These are phyloP conservation scores for Hypholoma sublateritium DNA, from an alignment of 768 basidiomycete genomes.

Conservation along the genomic window DNA sequence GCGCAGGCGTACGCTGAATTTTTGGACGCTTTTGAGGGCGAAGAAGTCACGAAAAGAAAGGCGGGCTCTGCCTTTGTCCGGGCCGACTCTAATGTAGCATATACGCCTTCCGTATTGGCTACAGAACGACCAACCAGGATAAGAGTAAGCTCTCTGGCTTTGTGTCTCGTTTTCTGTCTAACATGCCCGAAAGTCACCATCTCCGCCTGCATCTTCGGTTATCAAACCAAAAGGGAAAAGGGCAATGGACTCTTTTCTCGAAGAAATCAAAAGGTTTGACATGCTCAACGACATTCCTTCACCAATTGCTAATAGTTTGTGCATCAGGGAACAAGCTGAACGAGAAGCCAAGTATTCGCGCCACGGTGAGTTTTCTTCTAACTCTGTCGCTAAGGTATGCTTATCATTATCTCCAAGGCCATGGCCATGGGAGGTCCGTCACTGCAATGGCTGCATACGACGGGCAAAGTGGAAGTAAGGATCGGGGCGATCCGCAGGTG, in stretches of 20 bases:
- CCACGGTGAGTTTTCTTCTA: conserved; percentile 43
- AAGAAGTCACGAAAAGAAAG: conserved; percentile 50
- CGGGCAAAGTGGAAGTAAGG: conserved; percentile 86
- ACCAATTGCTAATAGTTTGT: not conserved
- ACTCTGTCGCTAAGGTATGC: not conserved
- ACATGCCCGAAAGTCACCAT: conserved; percentile 45
- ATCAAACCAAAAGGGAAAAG: conserved; percentile 90
- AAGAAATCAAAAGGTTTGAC: conserved; percentile 88
- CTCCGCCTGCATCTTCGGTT: conserved; percentile 45
- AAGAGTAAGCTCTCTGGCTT: conserved; percentile 8
- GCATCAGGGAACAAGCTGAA: conserved; percentile 84
- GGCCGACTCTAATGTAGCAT: conserved; percentile 51
- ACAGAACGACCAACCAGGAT: conserved; percentile 16
- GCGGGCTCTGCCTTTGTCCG: conserved; percentile 60
- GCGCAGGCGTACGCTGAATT: conserved; percentile 84
- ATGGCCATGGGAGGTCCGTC: conserved; percentile 70
- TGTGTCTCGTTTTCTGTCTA: not conserved
- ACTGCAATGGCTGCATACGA: conserved; percentile 96
- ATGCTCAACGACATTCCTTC: not conserved
- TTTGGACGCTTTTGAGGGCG: conserved; percentile 80
- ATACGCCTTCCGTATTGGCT: conserved; percentile 36
- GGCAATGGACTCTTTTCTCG: conserved; percentile 94
- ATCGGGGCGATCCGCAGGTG: conserved; percentile 86
- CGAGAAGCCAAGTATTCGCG: conserved; percentile 83
- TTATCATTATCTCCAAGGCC: conserved; percentile 32